Conservation (phyloP, 305 asterid genomes). For the Solanum hybrid region DNA sequence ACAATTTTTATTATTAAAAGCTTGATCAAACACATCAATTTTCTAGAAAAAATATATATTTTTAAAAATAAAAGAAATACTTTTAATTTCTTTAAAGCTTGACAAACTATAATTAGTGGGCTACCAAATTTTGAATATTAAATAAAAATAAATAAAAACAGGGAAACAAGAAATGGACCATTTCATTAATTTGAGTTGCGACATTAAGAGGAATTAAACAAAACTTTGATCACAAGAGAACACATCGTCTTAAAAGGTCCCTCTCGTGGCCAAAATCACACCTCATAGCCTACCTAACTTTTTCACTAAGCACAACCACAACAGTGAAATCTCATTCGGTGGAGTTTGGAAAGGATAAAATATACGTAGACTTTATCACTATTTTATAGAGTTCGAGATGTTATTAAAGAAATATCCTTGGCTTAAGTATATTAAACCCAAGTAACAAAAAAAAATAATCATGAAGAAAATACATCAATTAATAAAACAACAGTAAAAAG, state of each 20-base stretch:
- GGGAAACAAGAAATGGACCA: not conserved
- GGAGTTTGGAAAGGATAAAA: not conserved
- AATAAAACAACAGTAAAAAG: too few relatives aligned
- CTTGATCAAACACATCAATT: not conserved
- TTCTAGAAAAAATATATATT: not conserved
- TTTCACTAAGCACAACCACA: not conserved
- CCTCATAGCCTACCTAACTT: not conserved
- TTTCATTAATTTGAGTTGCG: not conserved
- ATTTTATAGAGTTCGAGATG: not conserved
- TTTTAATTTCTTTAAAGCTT: not conserved
- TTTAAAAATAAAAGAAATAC: not conserved
- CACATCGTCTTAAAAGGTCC: not conserved
- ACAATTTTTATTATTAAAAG: not conserved
- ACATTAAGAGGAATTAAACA: not conserved
- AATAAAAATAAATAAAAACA: not conserved
- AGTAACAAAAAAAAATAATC: too few relatives aligned
- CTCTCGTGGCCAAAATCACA: not conserved
- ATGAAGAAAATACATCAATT: not conserved
- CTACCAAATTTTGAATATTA: not conserved
- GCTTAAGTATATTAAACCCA: too few relatives aligned
- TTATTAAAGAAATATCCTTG: too few relatives aligned
- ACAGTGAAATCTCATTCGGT: too few relatives aligned
- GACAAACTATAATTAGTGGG: not conserved
- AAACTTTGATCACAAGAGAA: not conserved
- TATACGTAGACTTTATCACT: not conserved